Percentiles rank a stretch among this genome's conserved stretches.
These are phyloP conservation scores for Irineochytrium annulatum DNA, from an alignment of 192 early-diverging fungal species.

Conservation along the genomic window DNA sequence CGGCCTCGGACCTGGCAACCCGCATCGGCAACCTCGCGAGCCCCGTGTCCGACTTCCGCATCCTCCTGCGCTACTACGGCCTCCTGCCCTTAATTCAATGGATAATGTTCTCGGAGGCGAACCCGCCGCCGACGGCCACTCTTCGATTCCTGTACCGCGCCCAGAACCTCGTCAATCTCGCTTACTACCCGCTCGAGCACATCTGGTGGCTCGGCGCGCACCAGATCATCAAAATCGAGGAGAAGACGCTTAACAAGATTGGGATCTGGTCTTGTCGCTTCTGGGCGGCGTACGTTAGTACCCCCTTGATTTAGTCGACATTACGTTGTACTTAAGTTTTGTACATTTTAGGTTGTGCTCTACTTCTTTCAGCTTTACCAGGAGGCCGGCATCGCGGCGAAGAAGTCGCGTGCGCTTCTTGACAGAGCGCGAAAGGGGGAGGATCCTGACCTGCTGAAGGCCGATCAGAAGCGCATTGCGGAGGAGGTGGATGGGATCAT, in stretches of 20 bases:
- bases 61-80: constrained; percentile 74
- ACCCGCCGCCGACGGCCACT: constrained; percentile 60
- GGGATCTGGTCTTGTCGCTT: constrained; percentile 94
- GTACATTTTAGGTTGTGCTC: constrained; percentile 50
- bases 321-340: neutral
- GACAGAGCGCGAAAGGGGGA: constrained; percentile 3
- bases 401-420: constrained; percentile 16
- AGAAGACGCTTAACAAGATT: constrained; percentile 67
- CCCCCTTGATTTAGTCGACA: too few relatives aligned
- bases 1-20: constrained; percentile 54
- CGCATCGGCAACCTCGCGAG: constrained; percentile 74
- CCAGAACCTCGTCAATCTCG: constrained; percentile 80
- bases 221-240: constrained; percentile 71
- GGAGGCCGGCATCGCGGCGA: constrained; percentile 34
- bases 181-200: constrained; percentile 97
- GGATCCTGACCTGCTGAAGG: constrained; percentile 11
- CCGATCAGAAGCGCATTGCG: constrained; percentile 51
- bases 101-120: constrained; percentile 71
- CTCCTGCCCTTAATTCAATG: constrained; percentile 85
- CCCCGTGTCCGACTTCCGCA: constrained; percentile 88
- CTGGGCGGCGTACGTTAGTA: constrained; percentile 86
- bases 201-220: constrained; percentile 90
- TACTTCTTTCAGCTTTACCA: constrained; percentile 83
- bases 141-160: constrained; percentile 70
- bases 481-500: constrained; percentile 63